phyloP scores from a whole-genome alignment of 140 eudicot genomes.

The Bidens hawaiensis region DNA sequence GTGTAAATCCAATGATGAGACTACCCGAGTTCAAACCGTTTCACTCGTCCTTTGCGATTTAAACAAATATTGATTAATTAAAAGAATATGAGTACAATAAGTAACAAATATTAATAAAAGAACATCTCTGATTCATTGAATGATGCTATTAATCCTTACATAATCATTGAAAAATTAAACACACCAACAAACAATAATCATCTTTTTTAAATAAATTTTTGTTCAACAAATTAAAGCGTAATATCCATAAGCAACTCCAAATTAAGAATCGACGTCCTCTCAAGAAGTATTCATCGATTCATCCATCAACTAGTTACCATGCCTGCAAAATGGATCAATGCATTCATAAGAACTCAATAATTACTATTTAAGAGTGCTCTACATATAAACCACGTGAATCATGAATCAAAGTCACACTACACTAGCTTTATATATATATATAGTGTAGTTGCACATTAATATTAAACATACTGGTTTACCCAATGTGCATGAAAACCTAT shows the following conservation, averaged over 20 bases:
- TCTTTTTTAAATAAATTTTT: background rate
- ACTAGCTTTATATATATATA: too few relatives aligned
- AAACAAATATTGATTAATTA: too few relatives aligned
- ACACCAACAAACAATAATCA: constrained; percentile 17
- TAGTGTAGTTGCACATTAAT: background rate
- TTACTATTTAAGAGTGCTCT: background rate
- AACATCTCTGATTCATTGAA: constrained; percentile 16
- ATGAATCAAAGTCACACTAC: background rate
- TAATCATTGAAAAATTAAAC: background rate
- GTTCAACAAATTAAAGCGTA: constrained; percentile 15
- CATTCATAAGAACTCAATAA: constrained; percentile 12
- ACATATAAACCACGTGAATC: background rate
- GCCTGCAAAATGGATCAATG: constrained; percentile 28
- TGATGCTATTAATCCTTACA: constrained; percentile 14
- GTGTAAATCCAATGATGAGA: too few relatives aligned
- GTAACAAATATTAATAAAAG: background rate
- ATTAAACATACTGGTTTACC: background rate
- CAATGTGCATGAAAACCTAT: background rate
- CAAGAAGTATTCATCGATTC: constrained; percentile 3
- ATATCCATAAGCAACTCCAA: constrained; percentile 16
- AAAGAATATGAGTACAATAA: too few relatives aligned
- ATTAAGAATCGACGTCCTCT: constrained; percentile 2
- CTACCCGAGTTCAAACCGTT: too few relatives aligned
- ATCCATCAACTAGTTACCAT: constrained; percentile 9
- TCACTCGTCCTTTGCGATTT: too few relatives aligned